These are phyloP conservation scores for Russula sp. DNA, from an alignment of 768 basidiomycete species.

Conservation along the genomic window DNA sequence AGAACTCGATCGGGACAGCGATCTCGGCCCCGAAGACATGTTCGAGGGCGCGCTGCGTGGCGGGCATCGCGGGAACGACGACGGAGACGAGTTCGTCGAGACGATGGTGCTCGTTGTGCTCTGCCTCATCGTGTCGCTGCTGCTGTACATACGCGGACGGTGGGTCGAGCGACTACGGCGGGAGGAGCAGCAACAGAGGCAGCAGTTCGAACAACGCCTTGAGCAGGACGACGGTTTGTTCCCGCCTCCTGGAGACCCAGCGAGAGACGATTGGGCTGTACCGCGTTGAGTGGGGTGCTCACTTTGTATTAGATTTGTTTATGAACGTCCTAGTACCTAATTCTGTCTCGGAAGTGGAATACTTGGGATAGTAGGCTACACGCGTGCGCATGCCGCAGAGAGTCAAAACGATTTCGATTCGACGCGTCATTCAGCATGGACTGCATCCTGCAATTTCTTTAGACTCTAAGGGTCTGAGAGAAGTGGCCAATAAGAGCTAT, in stretches of 20 bases:
- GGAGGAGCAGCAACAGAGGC: conserved; percentile 45
- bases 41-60: conserved; percentile 62
- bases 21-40: conserved; percentile 79
- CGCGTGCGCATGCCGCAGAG: not conserved
- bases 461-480: not conserved
- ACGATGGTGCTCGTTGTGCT: conserved; percentile 72
- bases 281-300: conserved; percentile 19
- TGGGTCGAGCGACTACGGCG: conserved; percentile 68
- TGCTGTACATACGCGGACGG: conserved; percentile 75
- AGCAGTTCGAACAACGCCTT: conserved; percentile 35
- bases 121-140: conserved; percentile 63
- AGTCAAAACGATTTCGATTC: not conserved
- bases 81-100: conserved; percentile 67
- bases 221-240: conserved; percentile 26
- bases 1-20: conserved; percentile 66
- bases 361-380: not conserved
- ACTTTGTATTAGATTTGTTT: conserved; percentile 3
- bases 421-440: not conserved
- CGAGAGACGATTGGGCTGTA: conserved; percentile 27
- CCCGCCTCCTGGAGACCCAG: conserved; percentile 29
- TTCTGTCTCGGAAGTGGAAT: not conserved
- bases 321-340: not conserved
- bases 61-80: conserved; percentile 55
- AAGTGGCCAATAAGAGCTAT: not conserved
- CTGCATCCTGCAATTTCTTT: not conserved